These are phyloP conservation scores for Scutellaria galericulata DNA, from an alignment of 257 asterid species.

Conservation along the genomic window DNA sequence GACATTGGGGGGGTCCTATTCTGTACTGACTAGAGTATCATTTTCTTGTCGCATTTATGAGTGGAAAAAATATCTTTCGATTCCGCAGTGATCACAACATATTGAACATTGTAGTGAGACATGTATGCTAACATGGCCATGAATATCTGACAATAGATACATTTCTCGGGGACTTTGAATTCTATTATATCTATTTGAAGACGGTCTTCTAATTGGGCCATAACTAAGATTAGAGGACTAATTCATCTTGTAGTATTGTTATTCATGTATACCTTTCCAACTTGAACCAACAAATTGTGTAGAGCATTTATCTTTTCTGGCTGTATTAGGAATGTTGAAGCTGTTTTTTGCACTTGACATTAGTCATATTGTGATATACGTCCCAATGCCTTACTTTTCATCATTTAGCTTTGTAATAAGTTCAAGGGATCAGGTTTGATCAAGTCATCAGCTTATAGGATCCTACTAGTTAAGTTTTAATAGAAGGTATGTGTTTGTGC, in stretches of 20 bases:
- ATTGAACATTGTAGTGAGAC: slow-evolving; percentile 23
- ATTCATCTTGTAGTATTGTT: neutral
- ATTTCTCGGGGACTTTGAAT: slow-evolving; percentile 14
- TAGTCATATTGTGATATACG: neutral
- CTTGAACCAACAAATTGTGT: slow-evolving; percentile 2
- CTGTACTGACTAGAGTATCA: slow-evolving; percentile 22
- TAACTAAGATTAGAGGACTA: slow-evolving; percentile 23
- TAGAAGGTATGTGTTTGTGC: too few species aligned
- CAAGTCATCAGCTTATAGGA: neutral
- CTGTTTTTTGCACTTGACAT: slow-evolving; percentile 8
- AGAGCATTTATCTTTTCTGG: neutral
- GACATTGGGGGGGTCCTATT: slow-evolving; percentile 10
- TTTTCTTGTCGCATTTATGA: slow-evolving; percentile 26
- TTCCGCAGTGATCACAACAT: neutral
- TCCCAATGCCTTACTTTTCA: slow-evolving; percentile 4
- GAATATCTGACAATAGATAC: slow-evolving; percentile 29
- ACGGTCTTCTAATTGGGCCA: slow-evolving; percentile 10
- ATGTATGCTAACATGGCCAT: slow-evolving; percentile 20
- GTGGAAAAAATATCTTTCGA: neutral
- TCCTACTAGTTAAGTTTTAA: too few species aligned
- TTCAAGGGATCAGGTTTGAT: slow-evolving; percentile 2
- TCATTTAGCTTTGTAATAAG: neutral
- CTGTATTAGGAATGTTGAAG: neutral
- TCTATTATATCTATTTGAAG: slow-evolving; percentile 22
- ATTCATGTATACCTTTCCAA: neutral